These are phyloP conservation scores for Pythium rhizo-oryzae DNA, from an alignment of 352 stramenopile species.

Conservation along the genomic window DNA sequence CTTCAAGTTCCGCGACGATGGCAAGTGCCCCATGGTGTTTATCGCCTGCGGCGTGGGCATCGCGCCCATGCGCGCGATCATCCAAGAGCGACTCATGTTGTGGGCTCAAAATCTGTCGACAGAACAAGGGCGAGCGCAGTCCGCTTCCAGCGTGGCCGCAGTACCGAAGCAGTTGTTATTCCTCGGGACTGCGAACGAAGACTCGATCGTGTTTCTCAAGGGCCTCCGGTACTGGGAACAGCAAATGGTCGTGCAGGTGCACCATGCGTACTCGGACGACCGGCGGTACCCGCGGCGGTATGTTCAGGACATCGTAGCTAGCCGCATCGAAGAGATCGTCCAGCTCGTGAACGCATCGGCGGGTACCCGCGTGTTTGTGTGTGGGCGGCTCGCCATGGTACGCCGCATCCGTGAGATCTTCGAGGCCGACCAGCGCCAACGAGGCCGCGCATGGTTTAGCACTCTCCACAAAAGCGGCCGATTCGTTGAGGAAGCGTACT, in stretches of 20 bases:
- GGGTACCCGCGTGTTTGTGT: constrained; percentile 28
- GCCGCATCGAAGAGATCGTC: constrained; percentile 31
- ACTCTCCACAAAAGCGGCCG: constrained; percentile 17
- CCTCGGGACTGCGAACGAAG: constrained; percentile 31
- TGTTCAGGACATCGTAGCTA: constrained; percentile 35
- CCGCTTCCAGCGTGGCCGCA: background rate
- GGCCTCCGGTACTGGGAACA: constrained; percentile 38
- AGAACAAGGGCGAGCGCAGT: background rate
- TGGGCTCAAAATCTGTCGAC: background rate
- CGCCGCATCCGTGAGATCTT: constrained; percentile 34
- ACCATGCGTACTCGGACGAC: constrained; percentile 34
- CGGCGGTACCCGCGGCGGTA: constrained; percentile 11
- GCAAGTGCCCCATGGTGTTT: constrained; percentile 84
- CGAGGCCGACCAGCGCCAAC: constrained; percentile 24
- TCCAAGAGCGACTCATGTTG: constrained; percentile 34
- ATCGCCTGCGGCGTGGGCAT: constrained; percentile 94
- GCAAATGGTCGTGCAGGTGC: constrained; percentile 34
- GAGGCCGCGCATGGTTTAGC: constrained; percentile 17
- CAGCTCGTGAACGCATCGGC: constrained; percentile 19
- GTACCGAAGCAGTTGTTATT: constrained; percentile 39
- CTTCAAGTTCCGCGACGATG: constrained; percentile 86
- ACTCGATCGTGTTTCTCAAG: constrained; percentile 39
- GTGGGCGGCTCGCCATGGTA: constrained; percentile 31
- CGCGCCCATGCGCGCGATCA: constrained; percentile 68
- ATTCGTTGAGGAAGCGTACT: constrained; percentile 21